Evolutionary conservation across 2,329 filamentous ascomycete species (phyloP), one percentile per base, ranked within the genome.

Genomic region (Cladosporium cucumerinum): DNA sequence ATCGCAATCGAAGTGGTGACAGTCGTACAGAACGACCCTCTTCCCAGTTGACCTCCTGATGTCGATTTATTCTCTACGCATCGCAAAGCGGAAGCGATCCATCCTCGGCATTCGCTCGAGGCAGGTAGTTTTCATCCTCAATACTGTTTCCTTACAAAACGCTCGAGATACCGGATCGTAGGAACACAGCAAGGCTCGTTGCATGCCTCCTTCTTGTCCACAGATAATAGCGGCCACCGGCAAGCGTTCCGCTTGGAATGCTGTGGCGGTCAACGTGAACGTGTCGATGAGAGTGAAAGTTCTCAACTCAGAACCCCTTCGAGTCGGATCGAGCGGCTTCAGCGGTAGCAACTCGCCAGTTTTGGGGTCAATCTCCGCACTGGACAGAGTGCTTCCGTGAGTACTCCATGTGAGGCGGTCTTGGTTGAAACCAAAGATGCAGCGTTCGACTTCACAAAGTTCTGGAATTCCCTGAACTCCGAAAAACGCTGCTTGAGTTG

Each of bases 121-220:
- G 7, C 77, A 75, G 18, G 70, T 61, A 0, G 80, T 79, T 30
- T 78, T 76, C 52, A 82, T 74, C 1, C 81, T 72, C 34, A 82
- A 63, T 1, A 82, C 81, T 0, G 77, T 80, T 69, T 83, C 81
- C 0, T 78, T 72, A 58, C 78, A 79, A 57, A 81, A 69, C 0
- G 78, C 81, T 2, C 72, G 70, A 1, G 74, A 78, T 0, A 73
- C 76, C 77, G 77, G 79, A 66, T 82, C 79, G 62, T 82, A 83
- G 0, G 78, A 81, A 67, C 80, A 82, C 18, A 79, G 71, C 5
- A 83, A 69, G 3, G 78, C 78, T 8, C 81, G 74, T 64, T 81
- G 79, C 78, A 81, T 79, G 2, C 80, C 80, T 5, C 78, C 79
- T 66, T 82, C 81, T 1, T 70, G 69, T 8, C 78, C 81, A n/a